Percentiles rank a stretch among this genome's conserved stretches.
Conservation (phyloP, 2,329 filamentous ascomycete genomes). For the Diaporthe longicolla region DNA sequence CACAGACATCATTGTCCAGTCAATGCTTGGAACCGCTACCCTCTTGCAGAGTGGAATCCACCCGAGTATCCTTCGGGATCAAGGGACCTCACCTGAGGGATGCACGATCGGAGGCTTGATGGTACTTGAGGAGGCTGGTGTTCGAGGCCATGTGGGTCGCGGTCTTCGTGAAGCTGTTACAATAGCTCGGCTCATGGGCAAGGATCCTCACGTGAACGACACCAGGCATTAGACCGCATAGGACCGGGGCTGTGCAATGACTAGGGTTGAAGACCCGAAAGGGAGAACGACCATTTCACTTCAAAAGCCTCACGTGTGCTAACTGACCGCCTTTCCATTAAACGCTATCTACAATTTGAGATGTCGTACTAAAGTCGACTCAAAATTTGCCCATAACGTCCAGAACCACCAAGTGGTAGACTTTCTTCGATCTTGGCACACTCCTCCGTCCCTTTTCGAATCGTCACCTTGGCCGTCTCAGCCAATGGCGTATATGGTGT, state of each 20-base stretch:
- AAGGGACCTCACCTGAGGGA: constrained; percentile 71
- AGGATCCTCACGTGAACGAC: constrained; percentile 57
- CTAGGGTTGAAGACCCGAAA: background rate
- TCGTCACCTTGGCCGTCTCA: background rate
- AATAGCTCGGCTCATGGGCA: constrained; percentile 59
- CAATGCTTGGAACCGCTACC: constrained; percentile 69
- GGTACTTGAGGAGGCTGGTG: constrained; percentile 70
- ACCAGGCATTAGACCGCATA: constrained; percentile 45
- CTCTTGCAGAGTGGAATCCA: constrained; percentile 68
- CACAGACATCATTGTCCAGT: constrained; percentile 71
- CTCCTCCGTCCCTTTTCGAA: constrained; percentile 1
- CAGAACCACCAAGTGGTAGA: constrained; percentile 10
- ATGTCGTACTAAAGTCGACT: background rate
- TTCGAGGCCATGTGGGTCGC: constrained; percentile 59
- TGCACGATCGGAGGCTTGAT: constrained; percentile 73
- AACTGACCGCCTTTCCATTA: too few species aligned
- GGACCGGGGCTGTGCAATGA: background rate
- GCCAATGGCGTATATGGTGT: background rate
- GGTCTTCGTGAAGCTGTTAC: constrained; percentile 64
- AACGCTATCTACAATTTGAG: background rate
- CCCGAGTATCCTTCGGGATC: constrained; percentile 69
- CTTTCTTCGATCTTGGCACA: constrained; percentile 18
- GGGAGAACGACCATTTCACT: too few species aligned
- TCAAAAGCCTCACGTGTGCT: background rate
- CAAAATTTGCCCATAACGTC: background rate